Evolutionary conservation across 352 stramenopile species (phyloP), one percentile per base, ranked within the genome.

Genomic region (Pseudoperonospora humuli): DNA sequence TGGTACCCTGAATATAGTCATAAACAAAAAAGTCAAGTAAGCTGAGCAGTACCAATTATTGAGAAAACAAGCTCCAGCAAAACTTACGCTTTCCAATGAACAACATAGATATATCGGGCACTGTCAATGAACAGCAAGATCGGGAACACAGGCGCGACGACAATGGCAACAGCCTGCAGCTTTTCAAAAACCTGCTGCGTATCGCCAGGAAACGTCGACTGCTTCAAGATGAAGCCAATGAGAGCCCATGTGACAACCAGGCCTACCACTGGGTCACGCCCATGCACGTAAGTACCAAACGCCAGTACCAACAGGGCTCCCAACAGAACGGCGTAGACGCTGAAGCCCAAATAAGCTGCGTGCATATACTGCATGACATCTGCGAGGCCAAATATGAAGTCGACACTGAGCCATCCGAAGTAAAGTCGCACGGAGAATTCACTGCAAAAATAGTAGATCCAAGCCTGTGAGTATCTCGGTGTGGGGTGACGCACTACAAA

Each of bases 391-490:
- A 78, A 61, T 21, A 80, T 54, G 13, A 67, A 54, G 13, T 56
- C 52, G 36, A 53, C 43, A 36, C 58, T 78, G 26, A 83, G 56
- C 70, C 70, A 83, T n/a, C 61, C 67, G 21, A 80, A 80, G 41
- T 79, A 78, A 17, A 83, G 40, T 3, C 57, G 52, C 25, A 83
- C 64, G 6, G 70, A 70, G 47, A 83, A 73, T 39, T 83, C 70
- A 23, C 64, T 79, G 48, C 37, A 60, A 32, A 83, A 67, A 44
- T 78, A 83, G 43, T 76, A 72, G 40, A 70, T 27, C 67, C 66
- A 78, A 17, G 58, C 50, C 29, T 64, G 52, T 15, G 56, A 62
- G 36, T 64, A 61, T 42, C 63, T 59, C n/a, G 54, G 64, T 13
- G 60, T 63, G 5, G 63, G 66, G 31, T 77, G 66, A 17, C 69